Percentiles rank a stretch among this genome's conserved stretches.
These are phyloP conservation scores for Pyricularia sp. DNA, from an alignment of 2,329 filamentous ascomycete genomes.

Conservation along the genomic window DNA sequence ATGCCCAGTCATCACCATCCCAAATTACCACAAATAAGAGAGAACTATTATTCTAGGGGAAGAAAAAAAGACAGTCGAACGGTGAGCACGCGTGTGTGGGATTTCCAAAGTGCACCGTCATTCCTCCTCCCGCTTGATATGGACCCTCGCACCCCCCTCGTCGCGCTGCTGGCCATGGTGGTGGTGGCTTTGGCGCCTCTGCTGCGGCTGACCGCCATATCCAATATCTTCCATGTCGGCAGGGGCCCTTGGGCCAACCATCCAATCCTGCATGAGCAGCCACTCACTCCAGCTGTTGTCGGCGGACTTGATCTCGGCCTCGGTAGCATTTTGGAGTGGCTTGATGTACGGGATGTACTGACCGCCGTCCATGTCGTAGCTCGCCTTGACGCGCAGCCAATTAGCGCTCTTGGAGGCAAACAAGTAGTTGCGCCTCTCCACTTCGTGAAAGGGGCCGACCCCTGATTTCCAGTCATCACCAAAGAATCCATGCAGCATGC, in stretches of 20 bases:
- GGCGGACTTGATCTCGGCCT: constrained; percentile 72
- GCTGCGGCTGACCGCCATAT: constrained; percentile 4
- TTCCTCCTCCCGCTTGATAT: constrained; percentile 12
- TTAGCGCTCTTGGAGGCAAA: constrained; percentile 90
- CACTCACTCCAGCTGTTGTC: constrained; percentile 89
- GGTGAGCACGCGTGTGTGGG: background rate
- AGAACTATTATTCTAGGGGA: background rate
- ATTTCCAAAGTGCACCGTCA: background rate
- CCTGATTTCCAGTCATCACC: constrained; percentile 85
- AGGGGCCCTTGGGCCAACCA: constrained; percentile 77
- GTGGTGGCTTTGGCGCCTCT: constrained; percentile 2
- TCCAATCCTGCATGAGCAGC: constrained; percentile 97
- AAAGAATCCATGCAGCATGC: constrained; percentile 90
- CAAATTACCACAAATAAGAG: background rate
- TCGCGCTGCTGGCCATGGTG: constrained; percentile 2
- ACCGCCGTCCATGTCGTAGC: constrained; percentile 78
- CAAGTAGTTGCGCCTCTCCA: constrained; percentile 86
- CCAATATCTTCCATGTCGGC: constrained; percentile 18
- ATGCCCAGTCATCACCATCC: background rate
- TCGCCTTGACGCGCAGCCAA: constrained; percentile 81
- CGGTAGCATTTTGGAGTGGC: constrained; percentile 66
- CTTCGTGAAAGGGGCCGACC: constrained; percentile 74
- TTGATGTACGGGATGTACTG: constrained; percentile 83
- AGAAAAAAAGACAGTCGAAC: background rate
- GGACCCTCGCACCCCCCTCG: constrained; percentile 5